Evolutionary conservation across 192 early-diverging fungal genomes (phyloP).

Genomic region (Mortierella antarctica): DNA sequence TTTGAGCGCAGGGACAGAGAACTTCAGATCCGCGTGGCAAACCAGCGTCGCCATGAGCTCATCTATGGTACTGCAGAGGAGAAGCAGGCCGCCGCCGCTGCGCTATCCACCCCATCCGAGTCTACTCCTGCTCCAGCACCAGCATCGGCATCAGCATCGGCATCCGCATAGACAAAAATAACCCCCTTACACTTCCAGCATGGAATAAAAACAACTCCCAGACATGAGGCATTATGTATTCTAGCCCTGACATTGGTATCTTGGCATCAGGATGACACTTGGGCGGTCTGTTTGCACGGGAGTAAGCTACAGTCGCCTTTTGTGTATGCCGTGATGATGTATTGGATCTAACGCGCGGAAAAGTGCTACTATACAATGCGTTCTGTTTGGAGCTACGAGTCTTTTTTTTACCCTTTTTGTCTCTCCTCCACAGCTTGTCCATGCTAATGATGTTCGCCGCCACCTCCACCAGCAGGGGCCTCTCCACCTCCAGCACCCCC

Average conservation of each 20-base stretch:
- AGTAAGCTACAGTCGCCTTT: no score
- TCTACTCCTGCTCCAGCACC: neutral
- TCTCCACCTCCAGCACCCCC: slow-evolving; percentile 1
- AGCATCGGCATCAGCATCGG: neutral
- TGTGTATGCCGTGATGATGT: no score
- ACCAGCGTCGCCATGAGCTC: slow-evolving; percentile 32
- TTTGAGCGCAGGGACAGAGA: slow-evolving; percentile 45
- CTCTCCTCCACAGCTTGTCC: neutral
- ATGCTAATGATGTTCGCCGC: neutral
- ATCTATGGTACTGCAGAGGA: slow-evolving; percentile 28
- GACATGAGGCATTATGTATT: no score
- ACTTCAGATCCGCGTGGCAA: slow-evolving; percentile 33
- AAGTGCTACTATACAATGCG: no score
- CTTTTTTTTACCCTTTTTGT: no score
- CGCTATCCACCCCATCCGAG: slow-evolving; percentile 10
- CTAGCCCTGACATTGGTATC: no score
- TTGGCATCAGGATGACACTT: no score
- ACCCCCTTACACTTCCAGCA: neutral
- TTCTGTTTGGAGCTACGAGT: neutral
- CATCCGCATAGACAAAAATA: neutral
- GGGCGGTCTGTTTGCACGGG: no score
- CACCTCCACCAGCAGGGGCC: neutral
- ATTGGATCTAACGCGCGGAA: no score
- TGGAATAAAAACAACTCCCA: no score
- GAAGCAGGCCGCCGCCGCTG: slow-evolving; percentile 18